A percentile compares a stretch with the other conserved stretches of the same genome.
Conservation (phyloP, 2,329 filamentous ascomycete species). For the Botrytis cinerea region DNA sequence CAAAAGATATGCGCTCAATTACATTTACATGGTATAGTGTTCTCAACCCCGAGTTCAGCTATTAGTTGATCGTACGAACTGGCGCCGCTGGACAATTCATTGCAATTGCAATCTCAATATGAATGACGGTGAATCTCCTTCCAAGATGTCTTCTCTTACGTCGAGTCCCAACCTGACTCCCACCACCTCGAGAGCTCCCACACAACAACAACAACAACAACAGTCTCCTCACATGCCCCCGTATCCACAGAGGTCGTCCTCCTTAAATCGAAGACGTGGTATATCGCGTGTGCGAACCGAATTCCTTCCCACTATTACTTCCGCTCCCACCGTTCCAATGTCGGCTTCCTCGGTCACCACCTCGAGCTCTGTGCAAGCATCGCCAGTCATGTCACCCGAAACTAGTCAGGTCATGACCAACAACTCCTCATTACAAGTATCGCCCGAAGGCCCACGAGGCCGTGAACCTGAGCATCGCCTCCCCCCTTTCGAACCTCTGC, state of each 20-base stretch:
- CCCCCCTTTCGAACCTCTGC: slow-evolving; percentile 63
- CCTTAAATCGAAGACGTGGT: slow-evolving; percentile 28
- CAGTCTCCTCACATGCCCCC: slow-evolving; percentile 12
- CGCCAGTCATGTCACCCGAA: slow-evolving; percentile 59
- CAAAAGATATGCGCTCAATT: slow-evolving; percentile 23
- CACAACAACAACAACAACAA: slow-evolving; percentile 17
- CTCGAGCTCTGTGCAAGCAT: slow-evolving; percentile 57
- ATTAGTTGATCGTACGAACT: slow-evolving; percentile 15
- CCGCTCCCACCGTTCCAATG: slow-evolving; percentile 47
- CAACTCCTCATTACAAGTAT: slow-evolving; percentile 65
- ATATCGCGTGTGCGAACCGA: slow-evolving; percentile 41
- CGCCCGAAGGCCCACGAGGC: slow-evolving; percentile 63
- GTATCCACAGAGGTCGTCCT: slow-evolving; percentile 21
- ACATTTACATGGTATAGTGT: slow-evolving; percentile 18
- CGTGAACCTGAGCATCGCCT: slow-evolving; percentile 55
- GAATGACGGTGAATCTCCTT: background rate
- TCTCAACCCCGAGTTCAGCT: slow-evolving; percentile 17
- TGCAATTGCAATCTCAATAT: background rate
- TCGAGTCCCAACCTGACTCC: slow-evolving; percentile 20
- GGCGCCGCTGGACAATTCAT: background rate
- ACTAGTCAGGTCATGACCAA: slow-evolving; percentile 53
- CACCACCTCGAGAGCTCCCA: background rate
- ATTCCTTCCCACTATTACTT: slow-evolving; percentile 35
- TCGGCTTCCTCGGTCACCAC: slow-evolving; percentile 57
- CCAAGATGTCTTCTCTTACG: slow-evolving; percentile 14